A percentile compares a stretch with the other conserved stretches of the same genome.
These are phyloP conservation scores for Maudiozyma bulderi DNA, from an alignment of 805 yeast species.

Conservation along the genomic window DNA sequence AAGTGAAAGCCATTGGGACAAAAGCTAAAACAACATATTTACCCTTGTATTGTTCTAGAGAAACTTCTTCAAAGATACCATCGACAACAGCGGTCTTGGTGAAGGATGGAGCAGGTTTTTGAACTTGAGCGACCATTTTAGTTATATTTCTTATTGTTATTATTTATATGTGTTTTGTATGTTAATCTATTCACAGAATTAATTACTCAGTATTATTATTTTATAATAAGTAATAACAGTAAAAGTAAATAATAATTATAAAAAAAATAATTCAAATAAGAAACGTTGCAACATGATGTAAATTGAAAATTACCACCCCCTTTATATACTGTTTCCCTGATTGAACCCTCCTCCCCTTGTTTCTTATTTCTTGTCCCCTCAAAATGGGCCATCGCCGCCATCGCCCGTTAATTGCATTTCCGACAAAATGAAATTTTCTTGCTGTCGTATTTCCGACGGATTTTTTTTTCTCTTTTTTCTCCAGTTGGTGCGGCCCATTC, in stretches of 20 bases:
- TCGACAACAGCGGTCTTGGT: constrained; percentile 94
- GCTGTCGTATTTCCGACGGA: no score
- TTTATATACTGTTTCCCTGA: no score
- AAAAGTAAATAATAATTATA: no score
- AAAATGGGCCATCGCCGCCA: no score
- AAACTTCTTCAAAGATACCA: constrained; percentile 91
- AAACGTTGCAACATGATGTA: no score
- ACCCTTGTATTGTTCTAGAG: constrained; percentile 93
- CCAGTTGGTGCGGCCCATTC: no score
- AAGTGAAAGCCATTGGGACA: constrained; percentile 98
- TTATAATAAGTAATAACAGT: not conserved
- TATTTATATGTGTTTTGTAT: constrained; percentile 1
- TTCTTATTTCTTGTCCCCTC: no score
- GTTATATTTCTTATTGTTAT: not conserved
- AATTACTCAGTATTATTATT: not conserved
- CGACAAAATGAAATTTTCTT: no score
- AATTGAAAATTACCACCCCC: no score
- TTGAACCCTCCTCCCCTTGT: no score
- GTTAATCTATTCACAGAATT: not conserved
- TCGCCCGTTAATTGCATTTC: no score
- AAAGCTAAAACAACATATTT: constrained; percentile 96
- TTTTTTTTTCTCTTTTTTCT: no score
- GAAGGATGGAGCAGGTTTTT: constrained; percentile 94
- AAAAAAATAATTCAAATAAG: not conserved
- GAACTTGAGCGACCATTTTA: constrained; percentile 80